Evolutionary conservation across 495 filamentous ascomycete species (phyloP).

Genomic region (Aspergillus kassunensis): DNA sequence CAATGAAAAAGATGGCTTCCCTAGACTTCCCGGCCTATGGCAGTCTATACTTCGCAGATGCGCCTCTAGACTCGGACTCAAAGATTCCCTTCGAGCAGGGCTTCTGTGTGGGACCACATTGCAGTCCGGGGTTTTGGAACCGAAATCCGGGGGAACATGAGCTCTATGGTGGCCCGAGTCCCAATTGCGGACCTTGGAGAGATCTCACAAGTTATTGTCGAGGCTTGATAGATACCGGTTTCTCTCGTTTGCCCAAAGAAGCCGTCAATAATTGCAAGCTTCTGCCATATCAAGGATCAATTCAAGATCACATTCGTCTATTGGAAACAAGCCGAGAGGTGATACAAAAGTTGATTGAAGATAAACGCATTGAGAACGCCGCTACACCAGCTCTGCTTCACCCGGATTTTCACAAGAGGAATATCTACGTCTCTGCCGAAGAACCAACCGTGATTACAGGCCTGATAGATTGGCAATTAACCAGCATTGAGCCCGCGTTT

Average conservation of each 20-base stretch:
- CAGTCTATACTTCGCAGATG: slow-evolving; percentile 33
- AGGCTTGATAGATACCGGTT: slow-evolving; percentile 32
- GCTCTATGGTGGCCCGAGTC: slow-evolving; percentile 26
- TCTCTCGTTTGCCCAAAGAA: slow-evolving; percentile 27
- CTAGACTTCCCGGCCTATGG: slow-evolving; percentile 42
- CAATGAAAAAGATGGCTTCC: slow-evolving; percentile 31
- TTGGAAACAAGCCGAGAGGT: slow-evolving; percentile 26
- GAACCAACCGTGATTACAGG: slow-evolving; percentile 38
- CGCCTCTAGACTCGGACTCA: slow-evolving; percentile 17
- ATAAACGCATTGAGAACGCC: slow-evolving; percentile 28
- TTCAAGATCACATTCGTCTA: slow-evolving; percentile 32
- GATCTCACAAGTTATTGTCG: slow-evolving; percentile 25
- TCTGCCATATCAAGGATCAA: slow-evolving; percentile 31
- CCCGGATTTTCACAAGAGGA: slow-evolving; percentile 39
- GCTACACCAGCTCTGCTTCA: slow-evolving; percentile 33
- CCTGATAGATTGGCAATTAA: slow-evolving; percentile 41
- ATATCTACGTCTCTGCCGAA: slow-evolving; percentile 39
- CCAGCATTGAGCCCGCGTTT: slow-evolving; percentile 38
- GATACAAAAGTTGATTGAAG: slow-evolving; percentile 25
- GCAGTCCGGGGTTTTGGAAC: slow-evolving; percentile 38
- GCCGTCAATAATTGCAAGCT: slow-evolving; percentile 1
- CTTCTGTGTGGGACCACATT: slow-evolving; percentile 42
- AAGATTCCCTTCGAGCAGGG: slow-evolving; percentile 29
- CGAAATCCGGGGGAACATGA: slow-evolving; percentile 28
- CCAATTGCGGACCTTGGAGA: slow-evolving; percentile 29